Conservation (phyloP, 768 basidiomycete genomes). For the Scleroderma bovista region DNA sequence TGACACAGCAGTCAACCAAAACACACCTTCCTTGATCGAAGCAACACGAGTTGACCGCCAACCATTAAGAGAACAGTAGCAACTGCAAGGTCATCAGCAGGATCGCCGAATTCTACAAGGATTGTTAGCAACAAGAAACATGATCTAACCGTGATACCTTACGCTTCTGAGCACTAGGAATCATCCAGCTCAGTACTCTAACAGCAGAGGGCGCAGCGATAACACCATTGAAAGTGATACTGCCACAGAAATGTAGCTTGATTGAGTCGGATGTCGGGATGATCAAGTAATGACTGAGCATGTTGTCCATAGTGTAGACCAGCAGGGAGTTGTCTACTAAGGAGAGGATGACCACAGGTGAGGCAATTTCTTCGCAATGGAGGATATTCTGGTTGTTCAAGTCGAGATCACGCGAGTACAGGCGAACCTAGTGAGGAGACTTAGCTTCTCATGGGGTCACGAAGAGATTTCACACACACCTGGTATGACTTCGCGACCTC, state of each 20-base stretch:
- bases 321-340: slow-evolving; percentile 92
- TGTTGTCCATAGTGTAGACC: slow-evolving; percentile 93
- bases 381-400: slow-evolving; percentile 78
- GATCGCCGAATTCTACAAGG: slow-evolving; percentile 84
- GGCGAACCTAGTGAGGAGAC: slow-evolving; percentile 56
- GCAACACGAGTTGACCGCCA: slow-evolving; percentile 82
- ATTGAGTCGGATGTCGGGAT: slow-evolving; percentile 79
- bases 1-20: background rate
- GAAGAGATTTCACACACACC: slow-evolving; percentile 34
- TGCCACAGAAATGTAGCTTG: slow-evolving; percentile 86
- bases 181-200: slow-evolving; percentile 93
- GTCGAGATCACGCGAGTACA: slow-evolving; percentile 92
- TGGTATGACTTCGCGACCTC: slow-evolving; percentile 77
- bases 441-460: background rate
- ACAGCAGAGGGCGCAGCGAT: slow-evolving; percentile 81
- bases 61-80: slow-evolving; percentile 96
- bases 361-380: slow-evolving; percentile 69
- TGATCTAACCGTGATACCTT: slow-evolving; percentile 23
- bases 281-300: slow-evolving; percentile 87
- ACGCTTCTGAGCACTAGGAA: slow-evolving; percentile 92
- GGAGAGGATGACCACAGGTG: slow-evolving; percentile 81
- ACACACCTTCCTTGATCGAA: slow-evolving; percentile 80
- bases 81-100: slow-evolving; percentile 84
- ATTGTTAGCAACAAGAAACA: slow-evolving; percentile 7
- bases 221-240: slow-evolving; percentile 89